Evolutionary conservation across 2,329 filamentous ascomycete species (phyloP).

Genomic region (Clarireedia homoeocarpa): DNA sequence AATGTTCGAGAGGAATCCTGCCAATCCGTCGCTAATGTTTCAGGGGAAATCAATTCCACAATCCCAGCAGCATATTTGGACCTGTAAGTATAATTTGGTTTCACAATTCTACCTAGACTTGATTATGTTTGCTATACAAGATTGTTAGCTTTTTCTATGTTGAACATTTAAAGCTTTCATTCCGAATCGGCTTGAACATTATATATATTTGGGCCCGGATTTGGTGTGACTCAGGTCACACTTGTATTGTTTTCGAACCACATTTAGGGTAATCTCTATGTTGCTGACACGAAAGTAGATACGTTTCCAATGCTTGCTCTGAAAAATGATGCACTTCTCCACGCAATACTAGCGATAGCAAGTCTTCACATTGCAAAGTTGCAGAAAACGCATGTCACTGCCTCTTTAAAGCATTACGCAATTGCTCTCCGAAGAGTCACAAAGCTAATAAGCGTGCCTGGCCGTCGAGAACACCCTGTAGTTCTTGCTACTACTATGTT

Average conservation of each 20-base stretch:
- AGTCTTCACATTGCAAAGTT: slow-evolving; percentile 84
- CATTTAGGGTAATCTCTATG: not conserved
- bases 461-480: slow-evolving; percentile 63
- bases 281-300: slow-evolving; percentile 38
- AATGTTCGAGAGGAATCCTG: slow-evolving; percentile 75
- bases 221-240: too few species aligned
- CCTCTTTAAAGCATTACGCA: slow-evolving; percentile 87
- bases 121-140: not conserved
- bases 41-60: slow-evolving; percentile 51
- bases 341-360: slow-evolving; percentile 81
- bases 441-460: slow-evolving; percentile 61
- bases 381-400: slow-evolving; percentile 63
- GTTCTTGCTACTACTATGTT: slow-evolving; percentile 85
- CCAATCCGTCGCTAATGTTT: slow-evolving; percentile 62
- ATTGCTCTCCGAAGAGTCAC: slow-evolving; percentile 73
- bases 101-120: too few species aligned
- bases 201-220: too few species aligned
- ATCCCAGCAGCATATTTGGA: slow-evolving; percentile 58
- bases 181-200: too few species aligned
- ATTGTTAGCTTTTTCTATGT: not conserved
- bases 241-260: not conserved
- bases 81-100: slow-evolving; percentile 37
- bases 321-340: slow-evolving; percentile 76
- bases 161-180: not conserved
- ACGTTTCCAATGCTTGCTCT: slow-evolving; percentile 78